Conservation (phyloP, 2,329 filamentous ascomycete genomes). For the Escovopsis weberi region DNA sequence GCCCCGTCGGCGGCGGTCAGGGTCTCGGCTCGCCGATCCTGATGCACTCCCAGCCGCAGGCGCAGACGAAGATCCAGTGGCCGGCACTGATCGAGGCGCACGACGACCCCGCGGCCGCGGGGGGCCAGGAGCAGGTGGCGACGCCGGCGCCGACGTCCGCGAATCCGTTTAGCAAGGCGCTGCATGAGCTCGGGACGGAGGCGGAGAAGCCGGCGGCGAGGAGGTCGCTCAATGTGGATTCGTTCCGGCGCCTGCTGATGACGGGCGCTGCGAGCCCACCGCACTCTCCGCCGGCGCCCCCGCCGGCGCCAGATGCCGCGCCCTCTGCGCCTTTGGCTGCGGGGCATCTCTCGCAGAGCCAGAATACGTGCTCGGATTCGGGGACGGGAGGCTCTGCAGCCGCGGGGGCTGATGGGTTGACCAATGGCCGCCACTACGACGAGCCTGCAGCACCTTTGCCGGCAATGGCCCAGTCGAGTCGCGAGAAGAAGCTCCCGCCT, state of each 20-base stretch:
- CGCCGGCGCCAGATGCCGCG: no score
- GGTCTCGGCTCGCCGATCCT: no score
- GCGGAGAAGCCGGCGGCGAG: conserved; percentile 19
- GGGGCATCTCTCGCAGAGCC: background rate
- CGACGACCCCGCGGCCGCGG: background rate
- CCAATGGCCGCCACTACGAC: no score
- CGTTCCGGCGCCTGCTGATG: conserved; percentile 62
- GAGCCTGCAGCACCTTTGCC: background rate
- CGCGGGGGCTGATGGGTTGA: no score
- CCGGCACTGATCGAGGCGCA: background rate
- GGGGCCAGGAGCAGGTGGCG: conserved; percentile 1
- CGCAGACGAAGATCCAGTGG: conserved; percentile 1
- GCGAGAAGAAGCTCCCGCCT: conserved; percentile 49
- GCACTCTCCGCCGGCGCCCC: background rate
- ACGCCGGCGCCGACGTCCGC: conserved; percentile 8
- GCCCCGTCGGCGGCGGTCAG: no score
- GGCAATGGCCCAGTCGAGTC: conserved; percentile 10
- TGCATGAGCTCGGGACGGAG: conserved; percentile 28
- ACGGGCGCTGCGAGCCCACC: conserved; percentile 45
- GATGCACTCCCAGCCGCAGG: no score
- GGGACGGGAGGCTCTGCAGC: background rate
- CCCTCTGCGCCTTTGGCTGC: conserved; percentile 5
- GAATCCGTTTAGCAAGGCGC: conserved; percentile 39
- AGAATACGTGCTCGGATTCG: background rate
- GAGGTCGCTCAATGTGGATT: conserved; percentile 55